Percentiles rank a stretch among this genome's conserved stretches.
These are phyloP conservation scores for Citrullus mucosospermus DNA, from an alignment of 306 rosid species.

Conservation along the genomic window DNA sequence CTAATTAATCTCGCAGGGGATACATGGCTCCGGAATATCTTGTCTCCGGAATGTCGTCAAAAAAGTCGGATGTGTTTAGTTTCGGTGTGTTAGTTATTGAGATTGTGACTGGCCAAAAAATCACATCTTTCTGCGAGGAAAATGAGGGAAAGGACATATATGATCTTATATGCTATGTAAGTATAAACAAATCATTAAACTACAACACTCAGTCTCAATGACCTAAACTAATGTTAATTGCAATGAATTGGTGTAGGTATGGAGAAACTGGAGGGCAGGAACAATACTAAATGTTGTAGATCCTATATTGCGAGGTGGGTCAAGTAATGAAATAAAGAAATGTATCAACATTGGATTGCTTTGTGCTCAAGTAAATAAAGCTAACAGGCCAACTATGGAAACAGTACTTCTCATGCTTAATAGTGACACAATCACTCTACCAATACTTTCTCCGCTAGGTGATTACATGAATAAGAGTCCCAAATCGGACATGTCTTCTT, in stretches of 20 bases:
- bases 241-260: constrained; percentile 17
- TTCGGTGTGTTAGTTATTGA: constrained; percentile 20
- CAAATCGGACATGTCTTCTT: background rate
- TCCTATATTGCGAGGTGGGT: constrained; percentile 9
- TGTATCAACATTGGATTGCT: constrained; percentile 40
- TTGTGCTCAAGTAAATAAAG: constrained; percentile 38
- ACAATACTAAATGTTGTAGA: constrained; percentile 19
- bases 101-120: constrained; percentile 6
- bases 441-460: constrained; percentile 23
- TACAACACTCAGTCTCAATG: background rate
- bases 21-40: constrained; percentile 26
- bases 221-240: background rate
- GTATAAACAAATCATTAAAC: background rate
- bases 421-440: constrained; percentile 20
- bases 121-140: background rate
- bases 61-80: constrained; percentile 15
- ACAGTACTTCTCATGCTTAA: constrained; percentile 30
- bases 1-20: background rate
- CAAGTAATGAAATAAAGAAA: constrained; percentile 22
- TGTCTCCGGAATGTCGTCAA: background rate
- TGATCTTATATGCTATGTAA: constrained; percentile 9
- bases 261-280: constrained; percentile 29
- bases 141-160: background rate
- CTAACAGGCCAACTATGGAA: constrained; percentile 36
- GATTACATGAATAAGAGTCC: constrained; percentile 2